phyloP scores from a whole-genome alignment of 1,139 yeast genomes.

The Spathaspora sp. region DNA sequence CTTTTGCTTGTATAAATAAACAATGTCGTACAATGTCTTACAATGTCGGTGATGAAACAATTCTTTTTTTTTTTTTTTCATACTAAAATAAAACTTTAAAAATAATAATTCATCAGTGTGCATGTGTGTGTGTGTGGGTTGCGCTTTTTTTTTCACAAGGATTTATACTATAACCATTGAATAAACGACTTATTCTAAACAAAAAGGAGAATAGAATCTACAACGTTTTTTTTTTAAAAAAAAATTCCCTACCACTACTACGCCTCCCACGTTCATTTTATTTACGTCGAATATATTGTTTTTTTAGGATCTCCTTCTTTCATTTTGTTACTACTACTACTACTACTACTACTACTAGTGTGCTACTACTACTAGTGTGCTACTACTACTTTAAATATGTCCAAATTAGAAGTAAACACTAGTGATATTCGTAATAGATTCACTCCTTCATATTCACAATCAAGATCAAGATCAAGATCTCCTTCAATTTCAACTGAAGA shows the following conservation, averaged over 20 bases:
- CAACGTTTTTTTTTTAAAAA: neutral
- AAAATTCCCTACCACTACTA: no score
- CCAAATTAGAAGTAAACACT: neutral
- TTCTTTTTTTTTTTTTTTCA: no score
- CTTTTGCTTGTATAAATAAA: neutral
- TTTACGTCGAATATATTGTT: no score
- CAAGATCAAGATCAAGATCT: neutral
- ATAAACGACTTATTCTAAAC: no score
- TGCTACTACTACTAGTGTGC: no score
- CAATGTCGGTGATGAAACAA: neutral
- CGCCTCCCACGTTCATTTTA: neutral
- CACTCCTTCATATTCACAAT: neutral
- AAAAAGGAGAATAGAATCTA: neutral
- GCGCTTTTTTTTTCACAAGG: neutral
- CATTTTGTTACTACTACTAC: no score
- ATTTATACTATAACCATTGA: no score
- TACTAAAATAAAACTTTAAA: no score
- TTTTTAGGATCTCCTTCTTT: no score
- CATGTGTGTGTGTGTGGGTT: no score
- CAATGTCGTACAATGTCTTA: neutral
- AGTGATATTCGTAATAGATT: conserved; percentile 1
- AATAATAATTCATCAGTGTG: no score
- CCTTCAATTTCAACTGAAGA: conserved; percentile 39
- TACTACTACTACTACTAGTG: no score
- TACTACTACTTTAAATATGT: neutral